Base-by-base conservation (phyloP, 192 early-diverging fungal species). In the Podila clonocystis region DNA sequence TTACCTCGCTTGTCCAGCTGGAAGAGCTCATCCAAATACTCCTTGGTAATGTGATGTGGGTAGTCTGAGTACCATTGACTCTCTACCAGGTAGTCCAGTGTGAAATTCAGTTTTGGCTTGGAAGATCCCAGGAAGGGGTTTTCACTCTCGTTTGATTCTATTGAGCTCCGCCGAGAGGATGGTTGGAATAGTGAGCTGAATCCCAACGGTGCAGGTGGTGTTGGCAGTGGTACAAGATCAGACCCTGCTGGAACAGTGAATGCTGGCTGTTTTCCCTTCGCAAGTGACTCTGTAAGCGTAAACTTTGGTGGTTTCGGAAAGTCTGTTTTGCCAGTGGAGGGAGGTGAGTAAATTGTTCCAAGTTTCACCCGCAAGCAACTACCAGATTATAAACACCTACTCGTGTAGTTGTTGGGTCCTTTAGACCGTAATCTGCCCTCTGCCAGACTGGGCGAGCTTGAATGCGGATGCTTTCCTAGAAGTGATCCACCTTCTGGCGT, bases 11-110 rank as follows among this genome's bases (percentile, higher is more conserved):
- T 64, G 33, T 80, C 77, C 52, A 80, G 30, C 8, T 60, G 63
- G 28, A 80, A 80, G 28, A 80, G 63, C 22, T 72, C 71, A 19
- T 80, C 77, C 31, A 80, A 34, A 26, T 80, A 80, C 8, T 80
- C 77, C 3, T 50, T 41, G 38, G 77, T 80, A 45, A 80, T 38
- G 38, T 80, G 77, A 30, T 80, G 77, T 24, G 77, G 70, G 48
- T 80, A 72, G 31, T 80, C 77, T 0, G 77, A 80, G 55, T 80
- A 80, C 77, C 77, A 80, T 24, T 80, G 77, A 69, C 77, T 80
- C 19, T 80, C 77, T 4, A 70, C 72, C 20, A 80, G 55, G 45
- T 80, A 80, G 24, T 80, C 77, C 45, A 80, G 30, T 19, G 71
- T 58, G n/a, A 80, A 80, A 9, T 70, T 65, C 0, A 70, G 65